A percentile compares a stretch with the other conserved stretches of the same genome.
Evolutionary conservation across 805 yeast species (phyloP).

Genomic region (Yamadazyma ubonensis): DNA sequence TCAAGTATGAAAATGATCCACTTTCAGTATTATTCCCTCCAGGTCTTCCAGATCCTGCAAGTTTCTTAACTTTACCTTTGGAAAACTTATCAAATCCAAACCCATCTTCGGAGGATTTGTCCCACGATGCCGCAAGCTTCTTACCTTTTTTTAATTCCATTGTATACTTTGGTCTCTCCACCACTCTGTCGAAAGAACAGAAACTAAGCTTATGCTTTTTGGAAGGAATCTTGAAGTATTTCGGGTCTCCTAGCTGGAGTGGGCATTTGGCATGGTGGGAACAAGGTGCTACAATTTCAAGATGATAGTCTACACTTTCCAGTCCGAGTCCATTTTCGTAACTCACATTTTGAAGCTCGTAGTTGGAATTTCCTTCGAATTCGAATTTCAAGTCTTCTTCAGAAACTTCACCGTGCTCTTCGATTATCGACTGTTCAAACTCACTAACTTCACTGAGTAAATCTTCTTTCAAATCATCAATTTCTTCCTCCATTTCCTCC

Average conservation of each 20-base stretch:
- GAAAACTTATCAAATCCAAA: slow-evolving; percentile 46
- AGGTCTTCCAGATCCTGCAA: slow-evolving; percentile 77
- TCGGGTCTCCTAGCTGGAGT: slow-evolving; percentile 73
- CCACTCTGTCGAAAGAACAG: slow-evolving; percentile 71
- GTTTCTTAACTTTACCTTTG: slow-evolving; percentile 29
- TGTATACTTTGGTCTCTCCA: slow-evolving; percentile 76
- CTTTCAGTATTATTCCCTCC: slow-evolving; percentile 67
- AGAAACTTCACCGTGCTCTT: slow-evolving; percentile 41
- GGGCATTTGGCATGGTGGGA: slow-evolving; percentile 87
- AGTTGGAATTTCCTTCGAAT: slow-evolving; percentile 38
- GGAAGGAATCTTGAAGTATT: slow-evolving; percentile 53
- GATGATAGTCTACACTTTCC: slow-evolving; percentile 45
- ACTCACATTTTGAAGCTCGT: slow-evolving; percentile 23
- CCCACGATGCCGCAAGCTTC: slow-evolving; percentile 72
- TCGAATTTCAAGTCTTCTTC: slow-evolving; percentile 50
- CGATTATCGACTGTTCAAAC: slow-evolving; percentile 32
- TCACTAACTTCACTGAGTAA: slow-evolving; percentile 9
- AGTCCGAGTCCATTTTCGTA: slow-evolving; percentile 10
- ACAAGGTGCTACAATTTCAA: slow-evolving; percentile 84
- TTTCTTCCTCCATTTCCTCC: slow-evolving; percentile 16
- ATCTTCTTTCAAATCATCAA: slow-evolving; percentile 18
- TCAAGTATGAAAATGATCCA: slow-evolving; percentile 72
- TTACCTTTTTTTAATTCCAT: slow-evolving; percentile 84
- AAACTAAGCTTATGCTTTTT: slow-evolving; percentile 64
- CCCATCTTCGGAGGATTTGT: slow-evolving; percentile 50